phyloP scores from a whole-genome alignment of 2,329 filamentous ascomycete genomes.

The Aspergillus piperis region DNA sequence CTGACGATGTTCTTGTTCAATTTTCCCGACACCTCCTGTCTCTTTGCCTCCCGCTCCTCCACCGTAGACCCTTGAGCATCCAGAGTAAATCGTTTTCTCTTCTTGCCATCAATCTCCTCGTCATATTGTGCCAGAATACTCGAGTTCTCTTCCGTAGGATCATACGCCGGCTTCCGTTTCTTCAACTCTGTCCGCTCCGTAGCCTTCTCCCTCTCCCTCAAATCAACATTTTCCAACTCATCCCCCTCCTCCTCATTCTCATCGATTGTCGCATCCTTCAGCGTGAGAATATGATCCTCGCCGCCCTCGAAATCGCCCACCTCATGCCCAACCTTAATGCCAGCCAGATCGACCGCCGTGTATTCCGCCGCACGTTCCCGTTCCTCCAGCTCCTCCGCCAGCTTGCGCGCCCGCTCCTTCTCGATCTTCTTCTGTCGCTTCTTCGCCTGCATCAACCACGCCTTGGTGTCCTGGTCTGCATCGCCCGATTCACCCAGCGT shows the following conservation, averaged over 20 bases:
- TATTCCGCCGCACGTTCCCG: slow-evolving; percentile 76
- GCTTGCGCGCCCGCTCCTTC: slow-evolving; percentile 66
- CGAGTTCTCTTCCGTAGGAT: slow-evolving; percentile 72
- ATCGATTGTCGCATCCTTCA: slow-evolving; percentile 90
- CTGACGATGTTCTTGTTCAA: slow-evolving; percentile 70
- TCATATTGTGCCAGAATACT: slow-evolving; percentile 87
- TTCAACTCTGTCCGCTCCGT: slow-evolving; percentile 77
- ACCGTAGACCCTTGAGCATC: slow-evolving; percentile 72
- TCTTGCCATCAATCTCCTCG: slow-evolving; percentile 90
- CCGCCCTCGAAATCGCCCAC: slow-evolving; percentile 73
- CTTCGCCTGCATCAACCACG: slow-evolving; percentile 87
- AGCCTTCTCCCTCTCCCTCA: slow-evolving; percentile 46
- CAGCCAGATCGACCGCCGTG: slow-evolving; percentile 80
- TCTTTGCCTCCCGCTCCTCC: slow-evolving; percentile 62
- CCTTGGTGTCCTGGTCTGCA: slow-evolving; percentile 71
- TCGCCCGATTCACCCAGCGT: slow-evolving; percentile 76
- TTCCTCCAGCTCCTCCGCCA: slow-evolving; percentile 76
- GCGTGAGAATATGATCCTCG: slow-evolving; percentile 84
- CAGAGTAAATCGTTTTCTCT: slow-evolving; percentile 82
- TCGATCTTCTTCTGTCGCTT: slow-evolving; percentile 92
- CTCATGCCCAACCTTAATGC: slow-evolving; percentile 90
- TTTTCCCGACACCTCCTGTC: slow-evolving; percentile 57
- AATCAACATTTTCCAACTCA: slow-evolving; percentile 62
- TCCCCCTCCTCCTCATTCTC: slow-evolving; percentile 84
- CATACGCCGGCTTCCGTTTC: slow-evolving; percentile 86